A percentile compares a stretch with the other conserved stretches of the same genome.
Conservation (phyloP, 352 stramenopile genomes). For the Phytopythium delawarense region DNA sequence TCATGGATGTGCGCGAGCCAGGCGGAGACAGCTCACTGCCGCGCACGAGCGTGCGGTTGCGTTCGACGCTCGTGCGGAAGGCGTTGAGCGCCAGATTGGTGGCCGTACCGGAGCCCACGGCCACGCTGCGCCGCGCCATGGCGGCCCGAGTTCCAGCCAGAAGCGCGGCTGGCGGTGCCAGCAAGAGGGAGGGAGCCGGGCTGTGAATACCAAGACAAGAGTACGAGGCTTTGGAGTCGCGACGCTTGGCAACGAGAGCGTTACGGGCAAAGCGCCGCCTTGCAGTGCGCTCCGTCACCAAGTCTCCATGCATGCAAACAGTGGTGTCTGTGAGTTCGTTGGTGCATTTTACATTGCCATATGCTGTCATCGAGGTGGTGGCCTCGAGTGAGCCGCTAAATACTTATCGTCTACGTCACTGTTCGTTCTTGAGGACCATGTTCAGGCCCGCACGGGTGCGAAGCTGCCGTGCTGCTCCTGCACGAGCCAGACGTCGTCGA, state of each 20-base stretch:
- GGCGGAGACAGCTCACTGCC: conserved; percentile 12
- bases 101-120: conserved; percentile 19
- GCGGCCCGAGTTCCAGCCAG: too few species aligned
- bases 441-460: conserved; percentile 11
- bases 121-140: not conserved
- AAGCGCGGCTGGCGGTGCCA: too few species aligned
- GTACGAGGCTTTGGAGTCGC: not conserved
- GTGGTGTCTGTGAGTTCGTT: not conserved
- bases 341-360: not conserved
- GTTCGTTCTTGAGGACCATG: not conserved
- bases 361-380: not conserved
- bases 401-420: conserved; percentile 1
- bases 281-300: not conserved
- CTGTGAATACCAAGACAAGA: not conserved
- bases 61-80: conserved; percentile 32
- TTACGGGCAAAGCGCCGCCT: not conserved
- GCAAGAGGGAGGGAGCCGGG: not conserved
- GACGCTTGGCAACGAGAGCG: not conserved
- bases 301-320: too few species aligned
- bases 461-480: conserved; percentile 89
- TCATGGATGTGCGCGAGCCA: conserved; percentile 6
- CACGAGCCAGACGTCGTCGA: conserved; percentile 89
- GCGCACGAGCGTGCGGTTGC: conserved; percentile 23
- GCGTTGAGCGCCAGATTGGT: conserved; percentile 29
- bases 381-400: not conserved